A percentile compares a stretch with the other conserved stretches of the same genome.
Evolutionary conservation across 345 rosid species (phyloP).

Genomic region (Laguncularia racemosa): DNA sequence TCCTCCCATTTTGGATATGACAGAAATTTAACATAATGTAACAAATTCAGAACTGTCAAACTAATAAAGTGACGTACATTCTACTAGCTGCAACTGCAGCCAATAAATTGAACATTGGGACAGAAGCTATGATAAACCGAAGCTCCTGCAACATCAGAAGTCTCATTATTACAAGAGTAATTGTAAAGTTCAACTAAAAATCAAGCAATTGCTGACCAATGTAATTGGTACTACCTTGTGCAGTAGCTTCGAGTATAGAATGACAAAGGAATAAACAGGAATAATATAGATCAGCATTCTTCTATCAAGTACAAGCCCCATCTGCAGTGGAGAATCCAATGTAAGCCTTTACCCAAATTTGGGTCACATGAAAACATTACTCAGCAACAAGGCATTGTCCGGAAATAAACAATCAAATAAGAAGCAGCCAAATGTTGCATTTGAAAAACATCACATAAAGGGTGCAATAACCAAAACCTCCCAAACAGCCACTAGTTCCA

Average conservation of each 20-base stretch:
- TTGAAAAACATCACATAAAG: background rate
- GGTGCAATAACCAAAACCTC: background rate
- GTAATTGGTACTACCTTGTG: slow-evolving; percentile 57
- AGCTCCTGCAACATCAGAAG: slow-evolving; percentile 65
- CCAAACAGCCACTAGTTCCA: slow-evolving; percentile 5
- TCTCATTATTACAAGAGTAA: slow-evolving; percentile 10
- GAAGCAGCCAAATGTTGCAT: too few species aligned
- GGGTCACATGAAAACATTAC: background rate
- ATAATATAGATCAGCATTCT: slow-evolving; percentile 53
- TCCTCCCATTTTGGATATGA: background rate
- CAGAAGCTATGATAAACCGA: slow-evolving; percentile 82
- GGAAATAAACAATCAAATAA: background rate
- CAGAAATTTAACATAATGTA: background rate
- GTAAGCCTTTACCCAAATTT: background rate
- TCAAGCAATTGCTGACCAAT: background rate
- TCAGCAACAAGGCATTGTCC: background rate
- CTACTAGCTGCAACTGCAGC: slow-evolving; percentile 92
- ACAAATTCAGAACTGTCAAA: background rate
- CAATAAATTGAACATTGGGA: slow-evolving; percentile 90
- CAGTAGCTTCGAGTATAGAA: slow-evolving; percentile 93
- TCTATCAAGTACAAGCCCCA: slow-evolving; percentile 71
- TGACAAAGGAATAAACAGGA: slow-evolving; percentile 61
- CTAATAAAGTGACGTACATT: slow-evolving; percentile 37
- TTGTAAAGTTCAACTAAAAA: slow-evolving; percentile 9
- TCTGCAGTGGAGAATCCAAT: slow-evolving; percentile 38